These are phyloP conservation scores for Cryptosporidium sp. DNA, from an alignment of 169 alveolate genomes.

Conservation along the genomic window DNA sequence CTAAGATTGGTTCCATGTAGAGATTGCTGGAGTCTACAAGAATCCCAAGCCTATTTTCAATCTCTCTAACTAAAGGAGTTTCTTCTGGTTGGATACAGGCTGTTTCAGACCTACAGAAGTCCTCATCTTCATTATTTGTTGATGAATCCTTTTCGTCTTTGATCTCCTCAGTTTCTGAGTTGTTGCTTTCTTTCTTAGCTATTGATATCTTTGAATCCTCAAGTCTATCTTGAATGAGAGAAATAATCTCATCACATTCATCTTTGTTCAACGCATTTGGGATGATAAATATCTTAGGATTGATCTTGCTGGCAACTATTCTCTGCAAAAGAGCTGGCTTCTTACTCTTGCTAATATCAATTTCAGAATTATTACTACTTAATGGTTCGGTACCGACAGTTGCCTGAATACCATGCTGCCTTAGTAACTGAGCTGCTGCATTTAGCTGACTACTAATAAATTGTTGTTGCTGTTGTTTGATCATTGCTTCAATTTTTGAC, in stretches of 20 bases:
- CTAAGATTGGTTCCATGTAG: slow-evolving; percentile 61
- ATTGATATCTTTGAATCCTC: slow-evolving; percentile 58
- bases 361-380: not conserved
- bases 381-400: slow-evolving; percentile 60
- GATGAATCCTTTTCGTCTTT: not conserved
- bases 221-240: slow-evolving; percentile 24
- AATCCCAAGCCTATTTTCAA: slow-evolving; percentile 65
- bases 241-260: slow-evolving; percentile 49
- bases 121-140: not conserved
- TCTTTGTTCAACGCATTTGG: slow-evolving; percentile 52
- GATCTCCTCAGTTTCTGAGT: not conserved
- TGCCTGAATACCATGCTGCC: slow-evolving; percentile 75
- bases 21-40: slow-evolving; percentile 27
- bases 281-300: slow-evolving; percentile 47
- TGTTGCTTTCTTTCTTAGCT: slow-evolving; percentile 4
- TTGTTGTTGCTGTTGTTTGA: slow-evolving; percentile 51
- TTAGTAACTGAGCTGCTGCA: slow-evolving; percentile 68
- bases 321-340: slow-evolving; percentile 53
- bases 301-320: slow-evolving; percentile 62
- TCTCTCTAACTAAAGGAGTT: slow-evolving; percentile 40
- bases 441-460: slow-evolving; percentile 26
- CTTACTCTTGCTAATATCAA: slow-evolving; percentile 8
- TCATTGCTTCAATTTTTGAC: slow-evolving; percentile 37
- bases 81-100: slow-evolving; percentile 72
- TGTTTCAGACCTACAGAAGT: slow-evolving; percentile 41